Evolutionary conservation across 306 rosid species (phyloP).

Genomic region (Corylus heterophylla): DNA sequence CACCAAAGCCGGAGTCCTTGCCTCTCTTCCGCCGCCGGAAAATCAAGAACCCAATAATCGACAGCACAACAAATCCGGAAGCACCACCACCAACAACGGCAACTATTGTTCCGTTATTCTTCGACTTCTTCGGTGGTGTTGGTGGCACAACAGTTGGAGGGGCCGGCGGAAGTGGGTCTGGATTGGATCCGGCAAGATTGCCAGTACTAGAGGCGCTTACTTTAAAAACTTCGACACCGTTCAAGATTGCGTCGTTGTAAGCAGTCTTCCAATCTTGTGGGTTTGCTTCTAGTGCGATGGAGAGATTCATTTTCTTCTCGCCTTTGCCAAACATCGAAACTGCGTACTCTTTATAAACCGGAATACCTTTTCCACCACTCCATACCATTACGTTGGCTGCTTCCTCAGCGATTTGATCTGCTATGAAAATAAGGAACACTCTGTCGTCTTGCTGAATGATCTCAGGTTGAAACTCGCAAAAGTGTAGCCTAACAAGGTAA

Average conservation of each 20-base stretch:
- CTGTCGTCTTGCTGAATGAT: neutral
- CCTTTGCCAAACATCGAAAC: rapidly evolving
- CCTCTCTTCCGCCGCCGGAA: neutral
- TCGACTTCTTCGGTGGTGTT: too few relatives aligned
- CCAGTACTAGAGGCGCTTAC: neutral
- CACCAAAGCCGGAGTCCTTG: neutral
- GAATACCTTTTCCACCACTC: constrained; percentile 15
- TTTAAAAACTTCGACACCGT: constrained; percentile 36
- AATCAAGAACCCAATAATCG: neutral
- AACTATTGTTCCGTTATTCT: rapidly evolving
- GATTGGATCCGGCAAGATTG: constrained; percentile 15
- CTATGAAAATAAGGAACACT: constrained; percentile 31
- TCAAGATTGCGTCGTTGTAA: constrained; percentile 1
- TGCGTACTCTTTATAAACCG: neutral
- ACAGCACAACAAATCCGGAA: neutral
- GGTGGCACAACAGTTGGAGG: neutral
- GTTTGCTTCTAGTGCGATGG: constrained; percentile 10
- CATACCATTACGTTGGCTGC: neutral
- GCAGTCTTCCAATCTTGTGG: neutral
- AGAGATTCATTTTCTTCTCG: constrained; percentile 2
- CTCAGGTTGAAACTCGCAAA: constrained; percentile 14
- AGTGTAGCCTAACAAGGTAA: constrained; percentile 54
- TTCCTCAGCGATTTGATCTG: constrained; percentile 33
- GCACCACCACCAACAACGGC: neutral
- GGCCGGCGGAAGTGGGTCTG: neutral